Percentiles rank a stretch among this genome's conserved stretches.
Conservation (phyloP, 306 rosid genomes). For the Pachyrhizus erosus region DNA sequence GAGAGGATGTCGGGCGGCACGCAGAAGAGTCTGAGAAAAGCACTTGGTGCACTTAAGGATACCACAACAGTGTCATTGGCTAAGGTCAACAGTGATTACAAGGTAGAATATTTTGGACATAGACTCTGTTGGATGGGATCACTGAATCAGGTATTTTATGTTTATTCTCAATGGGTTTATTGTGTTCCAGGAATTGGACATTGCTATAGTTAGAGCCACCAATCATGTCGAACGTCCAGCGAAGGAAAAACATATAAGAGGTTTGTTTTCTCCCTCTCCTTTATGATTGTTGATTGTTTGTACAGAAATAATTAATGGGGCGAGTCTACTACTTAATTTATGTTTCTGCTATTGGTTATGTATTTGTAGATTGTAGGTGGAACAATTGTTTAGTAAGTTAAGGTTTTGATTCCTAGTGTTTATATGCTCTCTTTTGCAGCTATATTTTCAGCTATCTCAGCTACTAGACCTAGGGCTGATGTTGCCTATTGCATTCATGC, state of each 20-base stretch:
- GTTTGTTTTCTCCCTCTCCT: conserved; percentile 50
- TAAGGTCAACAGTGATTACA: conserved; percentile 98
- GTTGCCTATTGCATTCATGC: conserved; percentile 99
- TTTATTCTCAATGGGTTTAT: conserved; percentile 34
- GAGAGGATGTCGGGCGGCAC: conserved; percentile 84
- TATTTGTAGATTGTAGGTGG: conserved; percentile 36
- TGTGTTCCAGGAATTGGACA: conserved; percentile 86
- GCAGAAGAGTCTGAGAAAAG: conserved; percentile 91
- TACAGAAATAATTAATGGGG: conserved; percentile 13
- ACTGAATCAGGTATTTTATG: conserved; percentile 15
- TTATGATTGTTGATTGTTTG: background rate
- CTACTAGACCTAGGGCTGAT: conserved; percentile 98
- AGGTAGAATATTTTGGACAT: conserved; percentile 56
- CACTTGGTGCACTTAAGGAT: conserved; percentile 96
- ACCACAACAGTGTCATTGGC: conserved; percentile 98
- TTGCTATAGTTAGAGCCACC: conserved; percentile 91
- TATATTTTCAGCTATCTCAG: conserved; percentile 93
- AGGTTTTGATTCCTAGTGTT: conserved; percentile 36
- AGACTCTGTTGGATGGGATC: conserved; percentile 21
- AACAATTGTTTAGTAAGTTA: conserved; percentile 13
- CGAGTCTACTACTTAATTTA: background rate
- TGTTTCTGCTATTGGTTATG: conserved; percentile 21
- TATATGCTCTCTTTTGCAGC: conserved; percentile 65
- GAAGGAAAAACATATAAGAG: conserved; percentile 88
- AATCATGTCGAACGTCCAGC: conserved; percentile 97